A percentile compares a stretch with the other conserved stretches of the same genome.
Evolutionary conservation across 805 yeast genomes (phyloP).

Genomic region (Saccharomyces kudriavzevii): DNA sequence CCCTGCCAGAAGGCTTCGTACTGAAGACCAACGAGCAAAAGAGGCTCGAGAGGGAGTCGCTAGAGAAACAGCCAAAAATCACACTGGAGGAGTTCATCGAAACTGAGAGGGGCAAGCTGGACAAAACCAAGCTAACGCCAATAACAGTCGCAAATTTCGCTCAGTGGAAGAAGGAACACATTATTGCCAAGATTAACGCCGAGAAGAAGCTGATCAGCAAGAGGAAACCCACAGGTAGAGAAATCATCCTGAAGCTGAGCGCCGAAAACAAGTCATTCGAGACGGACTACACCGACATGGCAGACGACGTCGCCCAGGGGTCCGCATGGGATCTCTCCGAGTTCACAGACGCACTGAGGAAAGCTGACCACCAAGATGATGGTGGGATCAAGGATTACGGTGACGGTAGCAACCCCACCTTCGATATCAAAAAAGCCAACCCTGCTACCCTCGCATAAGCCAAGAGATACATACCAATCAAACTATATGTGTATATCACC

Average conservation of each 20-base stretch:
- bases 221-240: slow-evolving; percentile 57
- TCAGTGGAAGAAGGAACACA: slow-evolving; percentile 73
- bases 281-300: slow-evolving; percentile 32
- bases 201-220: slow-evolving; percentile 35
- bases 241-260: slow-evolving; percentile 54
- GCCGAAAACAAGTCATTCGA: slow-evolving; percentile 47
- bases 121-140: slow-evolving; percentile 67
- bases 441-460: background rate
- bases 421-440: slow-evolving; percentile 16
- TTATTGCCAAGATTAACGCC: slow-evolving; percentile 44
- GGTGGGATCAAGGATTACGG: slow-evolving; percentile 61
- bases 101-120: slow-evolving; percentile 80
- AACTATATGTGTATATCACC: background rate
- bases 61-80: slow-evolving; percentile 77
- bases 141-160: slow-evolving; percentile 74
- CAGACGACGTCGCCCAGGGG: slow-evolving; percentile 30
- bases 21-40: slow-evolving; percentile 95
- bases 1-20: slow-evolving; percentile 93
- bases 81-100: slow-evolving; percentile 94
- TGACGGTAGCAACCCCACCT: slow-evolving; percentile 45
- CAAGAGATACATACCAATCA: background rate
- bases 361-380: slow-evolving; percentile 29
- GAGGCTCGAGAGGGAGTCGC: slow-evolving; percentile 77
- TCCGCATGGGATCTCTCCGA: slow-evolving; percentile 39
- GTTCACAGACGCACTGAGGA: slow-evolving; percentile 33